phyloP scores from a whole-genome alignment of 805 yeast species.

The Blastobotrys chiropterorum region DNA sequence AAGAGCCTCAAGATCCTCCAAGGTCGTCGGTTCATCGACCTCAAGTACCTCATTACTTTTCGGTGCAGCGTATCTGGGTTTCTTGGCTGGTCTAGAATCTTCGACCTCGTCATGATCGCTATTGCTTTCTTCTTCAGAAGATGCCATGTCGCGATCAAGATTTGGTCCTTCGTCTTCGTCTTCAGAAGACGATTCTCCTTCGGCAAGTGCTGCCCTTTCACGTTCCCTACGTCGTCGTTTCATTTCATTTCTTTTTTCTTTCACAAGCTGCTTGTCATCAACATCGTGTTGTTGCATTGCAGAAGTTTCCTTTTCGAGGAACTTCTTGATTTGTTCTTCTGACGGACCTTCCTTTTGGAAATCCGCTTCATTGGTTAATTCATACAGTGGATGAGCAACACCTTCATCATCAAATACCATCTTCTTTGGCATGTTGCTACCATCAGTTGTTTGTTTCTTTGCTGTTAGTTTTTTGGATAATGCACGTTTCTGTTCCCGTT shows the following conservation, averaged over 20 bases:
- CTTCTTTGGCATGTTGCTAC: constrained; percentile 61
- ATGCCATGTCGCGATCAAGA: constrained; percentile 6
- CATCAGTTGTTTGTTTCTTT: constrained; percentile 33
- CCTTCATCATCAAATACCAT: constrained; percentile 93
- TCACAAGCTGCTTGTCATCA: constrained; percentile 72
- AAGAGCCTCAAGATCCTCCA: constrained; percentile 85
- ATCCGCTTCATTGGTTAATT: constrained; percentile 82
- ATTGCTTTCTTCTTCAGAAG: constrained; percentile 9
- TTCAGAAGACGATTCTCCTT: constrained; percentile 27
- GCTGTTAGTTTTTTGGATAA: constrained; percentile 74
- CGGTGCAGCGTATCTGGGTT: constrained; percentile 31
- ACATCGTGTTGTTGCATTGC: constrained; percentile 67
- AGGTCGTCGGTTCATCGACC: constrained; percentile 79
- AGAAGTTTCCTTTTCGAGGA: constrained; percentile 57
- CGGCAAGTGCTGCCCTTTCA: constrained; percentile 38
- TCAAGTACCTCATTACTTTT: constrained; percentile 47
- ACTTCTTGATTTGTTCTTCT: constrained; percentile 57
- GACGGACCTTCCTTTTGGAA: constrained; percentile 70
- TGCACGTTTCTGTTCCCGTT: constrained; percentile 78
- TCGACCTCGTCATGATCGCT: constrained; percentile 22
- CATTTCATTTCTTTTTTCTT: constrained; percentile 76
- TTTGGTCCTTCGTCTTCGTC: constrained; percentile 16
- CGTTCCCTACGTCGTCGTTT: constrained; percentile 81
- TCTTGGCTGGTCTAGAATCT: constrained; percentile 31
- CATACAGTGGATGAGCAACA: constrained; percentile 82